Base-by-base conservation (phyloP, 371 early-diverging fungal genomes). In the Funneliformis caledonium region DNA sequence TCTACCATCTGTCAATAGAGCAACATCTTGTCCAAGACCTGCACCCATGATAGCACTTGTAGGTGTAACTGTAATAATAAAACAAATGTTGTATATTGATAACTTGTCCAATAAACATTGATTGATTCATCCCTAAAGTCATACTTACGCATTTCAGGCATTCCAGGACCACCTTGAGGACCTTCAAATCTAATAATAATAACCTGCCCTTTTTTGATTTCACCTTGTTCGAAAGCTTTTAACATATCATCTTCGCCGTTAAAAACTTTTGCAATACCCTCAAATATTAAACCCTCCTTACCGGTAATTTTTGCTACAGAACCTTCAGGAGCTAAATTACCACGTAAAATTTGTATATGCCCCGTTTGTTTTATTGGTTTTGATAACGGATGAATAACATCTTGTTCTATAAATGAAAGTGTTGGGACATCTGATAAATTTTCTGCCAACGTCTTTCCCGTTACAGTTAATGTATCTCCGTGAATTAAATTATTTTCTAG, bases 221-320 rank as follows among this genome's bases (percentile, higher is more conserved):
- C 87, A 31, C 89, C 89, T 22, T 88, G 87, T 86, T 97, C 97
- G 74, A 97, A 84, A 11, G 97, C 95, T 19, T 82, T 85, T 83
- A 97, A 87, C 93, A 97, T 95, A 43, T 91, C 95, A 78, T 94
- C 93, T 84, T 98, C 99, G 47, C 91, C 89, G 81, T 98, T 96
- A 83, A 92, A 98, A 48, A 96, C 96, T 68, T 92, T 91, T 60
- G 99, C 98, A 0, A 87, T 86, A 31, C 99, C 99, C 56, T 87
- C 85, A 82, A 98, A 98, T 76, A 81, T 67, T 6, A 97, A 87
- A 22, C 99, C 99, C 87, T 98, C 97, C 87, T 98, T 98, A 80
- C 99, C 99, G 7, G 99, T 98, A 85, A 98, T 98, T 88, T 98
- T 98, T 75, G 99, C 99, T 60, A 98, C 98, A 22, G 95, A 91